Evolutionary conservation across 495 filamentous ascomycete genomes (phyloP).

Genomic region (Chaetomidium leptoderma): DNA sequence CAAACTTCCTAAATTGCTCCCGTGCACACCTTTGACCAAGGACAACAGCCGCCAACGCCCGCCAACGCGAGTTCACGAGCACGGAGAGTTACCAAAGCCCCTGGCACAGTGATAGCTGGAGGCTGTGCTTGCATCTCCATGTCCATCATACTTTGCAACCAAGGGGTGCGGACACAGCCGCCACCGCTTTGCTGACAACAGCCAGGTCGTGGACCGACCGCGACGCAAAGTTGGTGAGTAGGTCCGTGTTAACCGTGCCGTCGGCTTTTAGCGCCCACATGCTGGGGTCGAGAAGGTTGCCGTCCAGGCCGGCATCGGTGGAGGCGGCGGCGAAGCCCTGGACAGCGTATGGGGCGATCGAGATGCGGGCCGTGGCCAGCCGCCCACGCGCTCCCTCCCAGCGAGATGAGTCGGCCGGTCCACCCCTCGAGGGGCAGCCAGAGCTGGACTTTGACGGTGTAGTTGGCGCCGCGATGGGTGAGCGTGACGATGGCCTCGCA

Average conservation of each 20-base stretch:
- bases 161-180: neutral
- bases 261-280: neutral
- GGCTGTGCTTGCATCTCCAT: neutral
- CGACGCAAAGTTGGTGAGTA: neutral
- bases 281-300: neutral
- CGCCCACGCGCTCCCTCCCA: neutral
- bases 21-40: no score
- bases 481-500: neutral
- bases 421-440: neutral
- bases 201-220: neutral
- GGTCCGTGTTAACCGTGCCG: neutral
- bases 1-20: no score
- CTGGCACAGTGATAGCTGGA: neutral
- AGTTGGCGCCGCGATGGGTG: slow-evolving; percentile 2
- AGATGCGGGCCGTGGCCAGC: neutral
- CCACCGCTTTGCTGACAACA: slow-evolving; percentile 2
- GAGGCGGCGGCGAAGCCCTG: neutral
- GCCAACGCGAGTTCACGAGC: no score
- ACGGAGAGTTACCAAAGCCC: no score
- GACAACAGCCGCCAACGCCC: no score
- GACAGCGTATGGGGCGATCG: neutral
- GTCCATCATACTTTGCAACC: slow-evolving; percentile 3
- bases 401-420: neutral
- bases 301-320: neutral
- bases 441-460: slow-evolving; percentile 3